Base-by-base conservation (phyloP, 805 yeast genomes). In the Phaffomyces opuntiae region DNA sequence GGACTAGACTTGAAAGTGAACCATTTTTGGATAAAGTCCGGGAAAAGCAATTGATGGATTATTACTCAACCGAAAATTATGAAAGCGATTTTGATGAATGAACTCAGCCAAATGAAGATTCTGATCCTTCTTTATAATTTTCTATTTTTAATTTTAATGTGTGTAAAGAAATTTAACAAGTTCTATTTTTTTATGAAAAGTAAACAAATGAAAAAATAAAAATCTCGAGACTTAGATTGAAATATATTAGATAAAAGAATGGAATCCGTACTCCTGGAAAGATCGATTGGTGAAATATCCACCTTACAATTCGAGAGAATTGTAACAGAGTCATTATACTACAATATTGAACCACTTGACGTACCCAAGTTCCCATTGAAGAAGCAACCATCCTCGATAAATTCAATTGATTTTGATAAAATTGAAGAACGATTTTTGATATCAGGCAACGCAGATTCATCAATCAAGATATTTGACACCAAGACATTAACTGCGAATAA, bases 391-490 rank as follows among this genome's bases (percentile, higher is more conserved):
- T 24, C 52, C 0, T 47, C 87, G 1, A 77, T 86, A 24, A 84
- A 83, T 52, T 64, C 82, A 3, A 61, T 86, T 6, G 74, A 81
- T 1, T 53, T 84, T 16, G 93, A 86, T 45, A 52, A 55, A 8
- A 55, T 59, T 3, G 69, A 69, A 5, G 57, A 66, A 40, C 65
- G 74, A 46, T 81, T 62, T 49, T 53, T 86, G 51, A 61, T 87
- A 7, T 78, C 88, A 27, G 95, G 90, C 1, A 78, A 85, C 17
- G 86, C 86, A 1, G 91, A 86, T 56, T 77, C 87, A 1, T 69
- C 80, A 3, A 68, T 87, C 13, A 77, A 77, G 45, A 49, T 87
- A 26, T 87, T 91, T 89, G 85, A 82, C 49, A 17, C 42, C 0
- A 33, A 21, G 27, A 43, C 24, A 12, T 9, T 11, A 29, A 51